phyloP scores from a whole-genome alignment of 2,329 filamentous ascomycete species.

The Scolecobasidium constrictum region DNA sequence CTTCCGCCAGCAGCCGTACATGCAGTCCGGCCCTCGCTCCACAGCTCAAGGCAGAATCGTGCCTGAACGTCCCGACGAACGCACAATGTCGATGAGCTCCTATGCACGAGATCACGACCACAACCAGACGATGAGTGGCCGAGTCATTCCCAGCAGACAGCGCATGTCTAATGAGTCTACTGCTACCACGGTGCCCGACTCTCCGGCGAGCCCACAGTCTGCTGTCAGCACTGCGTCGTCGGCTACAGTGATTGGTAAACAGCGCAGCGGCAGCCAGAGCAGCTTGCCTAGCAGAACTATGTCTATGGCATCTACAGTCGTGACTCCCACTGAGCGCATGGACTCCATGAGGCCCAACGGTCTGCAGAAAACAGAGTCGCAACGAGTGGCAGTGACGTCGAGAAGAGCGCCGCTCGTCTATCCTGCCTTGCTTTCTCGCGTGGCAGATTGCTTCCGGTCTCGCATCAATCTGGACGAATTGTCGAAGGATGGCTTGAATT shows the following conservation, averaged over 20 bases:
- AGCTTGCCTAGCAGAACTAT: slow-evolving; percentile 57
- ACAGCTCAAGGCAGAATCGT: slow-evolving; percentile 88
- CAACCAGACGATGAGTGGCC: slow-evolving; percentile 81
- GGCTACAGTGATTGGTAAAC: slow-evolving; percentile 2
- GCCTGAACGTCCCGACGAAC: slow-evolving; percentile 82
- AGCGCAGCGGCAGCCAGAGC: slow-evolving; percentile 23
- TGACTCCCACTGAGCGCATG: slow-evolving; percentile 49
- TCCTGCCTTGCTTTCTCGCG: slow-evolving; percentile 83
- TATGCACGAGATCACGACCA: slow-evolving; percentile 68
- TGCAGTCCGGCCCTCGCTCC: slow-evolving; percentile 53
- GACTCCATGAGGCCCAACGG: slow-evolving; percentile 45
- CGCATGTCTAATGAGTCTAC: slow-evolving; percentile 39
- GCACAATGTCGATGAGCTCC: slow-evolving; percentile 92
- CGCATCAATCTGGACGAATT: slow-evolving; percentile 78
- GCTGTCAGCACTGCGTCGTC: slow-evolving; percentile 1
- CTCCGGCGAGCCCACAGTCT: slow-evolving; percentile 16
- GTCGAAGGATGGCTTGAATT: slow-evolving; percentile 92
- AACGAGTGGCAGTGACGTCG: slow-evolving; percentile 39
- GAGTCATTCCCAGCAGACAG: slow-evolving; percentile 72
- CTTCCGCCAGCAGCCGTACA: slow-evolving; percentile 67
- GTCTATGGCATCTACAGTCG: slow-evolving; percentile 82
- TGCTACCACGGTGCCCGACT: slow-evolving; percentile 12
- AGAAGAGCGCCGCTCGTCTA: slow-evolving; percentile 76
- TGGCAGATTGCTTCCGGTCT: slow-evolving; percentile 84
- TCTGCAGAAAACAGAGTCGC: slow-evolving; percentile 22